These are phyloP conservation scores for Trichosporon faecale DNA, from an alignment of 1,284 basidiomycete genomes.

Conservation along the genomic window DNA sequence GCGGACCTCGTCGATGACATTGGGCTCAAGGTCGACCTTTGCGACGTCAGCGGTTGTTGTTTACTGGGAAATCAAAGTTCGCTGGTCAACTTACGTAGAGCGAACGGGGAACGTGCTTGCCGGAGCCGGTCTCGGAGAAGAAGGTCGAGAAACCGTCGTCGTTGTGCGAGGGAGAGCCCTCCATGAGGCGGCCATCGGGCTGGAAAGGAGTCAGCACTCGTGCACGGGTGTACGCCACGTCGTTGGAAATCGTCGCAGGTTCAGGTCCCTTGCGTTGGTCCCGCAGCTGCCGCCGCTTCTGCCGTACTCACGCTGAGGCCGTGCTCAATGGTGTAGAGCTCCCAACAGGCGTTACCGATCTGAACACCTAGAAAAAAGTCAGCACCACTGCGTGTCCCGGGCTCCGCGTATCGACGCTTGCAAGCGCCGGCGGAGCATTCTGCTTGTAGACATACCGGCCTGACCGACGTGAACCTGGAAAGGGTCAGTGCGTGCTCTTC, in stretches of 20 bases:
- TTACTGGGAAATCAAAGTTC: neutral
- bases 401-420: neutral
- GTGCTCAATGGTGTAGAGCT: slow-evolving; percentile 98
- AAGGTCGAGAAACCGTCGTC: slow-evolving; percentile 91
- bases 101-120: slow-evolving; percentile 96
- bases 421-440: neutral
- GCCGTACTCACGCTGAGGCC: slow-evolving; percentile 75
- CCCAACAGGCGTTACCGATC: slow-evolving; percentile 97
- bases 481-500: slow-evolving; percentile 7
- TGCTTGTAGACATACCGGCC: slow-evolving; percentile 41
- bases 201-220: slow-evolving; percentile 46
- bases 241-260: neutral
- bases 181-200: slow-evolving; percentile 86
- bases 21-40: slow-evolving; percentile 83
- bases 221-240: slow-evolving; percentile 10
- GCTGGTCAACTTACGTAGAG: slow-evolving; percentile 72
- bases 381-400: neutral
- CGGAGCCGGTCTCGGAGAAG: slow-evolving; percentile 65
- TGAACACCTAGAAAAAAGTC: slow-evolving; percentile 49
- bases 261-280: neutral
- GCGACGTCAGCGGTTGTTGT: slow-evolving; percentile 25
- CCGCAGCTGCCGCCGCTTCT: neutral
- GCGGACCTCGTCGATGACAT: slow-evolving; percentile 94
- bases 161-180: slow-evolving; percentile 67
- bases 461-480: slow-evolving; percentile 53